These are phyloP conservation scores for Malassezia yamatoensis DNA, from an alignment of 1,284 basidiomycete species.

Conservation along the genomic window DNA sequence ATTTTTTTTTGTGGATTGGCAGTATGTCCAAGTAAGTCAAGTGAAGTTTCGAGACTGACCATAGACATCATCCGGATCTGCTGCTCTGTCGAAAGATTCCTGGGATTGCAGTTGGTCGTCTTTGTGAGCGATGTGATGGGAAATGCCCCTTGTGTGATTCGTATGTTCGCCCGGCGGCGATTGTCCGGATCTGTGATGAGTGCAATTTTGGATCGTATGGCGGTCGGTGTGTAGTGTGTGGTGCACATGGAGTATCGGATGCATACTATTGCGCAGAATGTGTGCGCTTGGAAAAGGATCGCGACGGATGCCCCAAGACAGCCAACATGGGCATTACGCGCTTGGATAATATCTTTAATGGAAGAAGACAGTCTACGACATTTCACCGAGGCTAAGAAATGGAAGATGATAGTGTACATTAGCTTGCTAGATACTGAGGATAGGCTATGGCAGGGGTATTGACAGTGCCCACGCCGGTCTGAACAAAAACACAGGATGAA, in stretches of 20 bases:
- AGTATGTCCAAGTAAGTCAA: conserved; percentile 29
- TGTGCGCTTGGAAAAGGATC: conserved; percentile 87
- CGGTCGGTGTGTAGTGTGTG: conserved; percentile 89
- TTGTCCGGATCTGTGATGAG: conserved; percentile 96
- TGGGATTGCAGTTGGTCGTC: conserved; percentile 84
- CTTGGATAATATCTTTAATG: conserved; percentile 39
- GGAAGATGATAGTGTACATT: neutral
- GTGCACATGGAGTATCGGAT: conserved; percentile 40
- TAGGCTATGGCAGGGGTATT: too few species aligned
- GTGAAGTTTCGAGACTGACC: conserved; percentile 4
- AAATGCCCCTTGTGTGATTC: conserved; percentile 99
- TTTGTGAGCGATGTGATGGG: conserved; percentile 98
- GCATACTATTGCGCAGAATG: conserved; percentile 54
- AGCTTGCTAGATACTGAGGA: too few species aligned
- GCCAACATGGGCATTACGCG: conserved; percentile 69
- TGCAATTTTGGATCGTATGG: conserved; percentile 96
- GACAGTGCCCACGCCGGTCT: too few species aligned
- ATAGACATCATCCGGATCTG: conserved; percentile 58
- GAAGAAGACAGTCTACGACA: conserved; percentile 4
- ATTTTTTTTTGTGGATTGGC: neutral
- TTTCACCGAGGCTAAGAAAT: conserved; percentile 11
- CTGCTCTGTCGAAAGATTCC: conserved; percentile 95
- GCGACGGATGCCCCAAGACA: conserved; percentile 97
- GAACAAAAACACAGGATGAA: neutral
- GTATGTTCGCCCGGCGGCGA: conserved; percentile 91